Evolutionary conservation across 2,329 filamentous ascomycete genomes (phyloP), one percentile per base, ranked within the genome.

Genomic region (Sclerotinia borealis): DNA sequence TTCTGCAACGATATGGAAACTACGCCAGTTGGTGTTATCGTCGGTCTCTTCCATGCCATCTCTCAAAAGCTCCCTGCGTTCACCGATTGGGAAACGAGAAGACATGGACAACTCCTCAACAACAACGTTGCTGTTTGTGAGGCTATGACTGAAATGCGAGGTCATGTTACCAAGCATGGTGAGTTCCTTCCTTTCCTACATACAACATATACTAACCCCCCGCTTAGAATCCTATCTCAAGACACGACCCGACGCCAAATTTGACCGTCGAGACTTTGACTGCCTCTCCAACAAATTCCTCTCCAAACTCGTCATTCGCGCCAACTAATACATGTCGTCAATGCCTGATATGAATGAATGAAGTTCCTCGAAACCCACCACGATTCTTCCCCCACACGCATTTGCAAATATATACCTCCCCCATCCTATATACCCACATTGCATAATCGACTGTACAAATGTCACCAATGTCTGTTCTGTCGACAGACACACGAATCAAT

Each of bases 1-100:
- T 98, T 98, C 82, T 97, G 93, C 81, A 85, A 81, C 64, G 93
- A 98, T 74, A 98, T 98, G 93, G 93, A 98, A 80, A 91, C 90
- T 11, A 96, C 90, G 9, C 93, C 93, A 0, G 93, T 98, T 48
- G 93, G 93, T 71, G 93, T 98, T 72, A 96, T 98, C 72, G 92
- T 96, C 68, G 93, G 93, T 51, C 85, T 98, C 36, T 98, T 98
- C 86, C 92, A 96, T 72, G 93, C 93, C 77, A 98, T 98, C 75
- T 97, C 93, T 1, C 93, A 96, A 79, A 97, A 98, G 80, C 84
- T 97, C 49, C 93, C 93, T 5, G 84, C 91, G 25, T 92, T 98
- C 75, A 89, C 88, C 69, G 93, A 98, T 75, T 98, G 93, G 93
- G 92, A 97, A 74, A 95, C 91, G 15, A 82, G 85, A 74, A 92